These are phyloP conservation scores for Lachancea sp. DNA, from an alignment of 805 yeast species.

Conservation along the genomic window DNA sequence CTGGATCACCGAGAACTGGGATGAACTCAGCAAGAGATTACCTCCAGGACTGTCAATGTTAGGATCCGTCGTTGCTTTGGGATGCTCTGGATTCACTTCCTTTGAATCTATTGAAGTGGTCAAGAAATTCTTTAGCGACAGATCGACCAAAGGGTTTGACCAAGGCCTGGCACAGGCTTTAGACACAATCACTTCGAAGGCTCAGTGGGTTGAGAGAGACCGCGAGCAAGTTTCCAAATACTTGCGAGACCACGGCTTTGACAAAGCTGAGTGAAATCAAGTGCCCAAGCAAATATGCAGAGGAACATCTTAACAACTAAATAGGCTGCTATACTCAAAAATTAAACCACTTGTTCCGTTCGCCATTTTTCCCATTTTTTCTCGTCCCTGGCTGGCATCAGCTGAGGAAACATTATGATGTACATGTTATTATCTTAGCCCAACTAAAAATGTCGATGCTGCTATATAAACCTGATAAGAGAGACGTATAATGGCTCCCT, in stretches of 20 bases:
- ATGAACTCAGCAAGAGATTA: constrained; percentile 51
- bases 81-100: constrained; percentile 57
- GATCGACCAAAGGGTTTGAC: constrained; percentile 57
- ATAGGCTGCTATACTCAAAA: too few species aligned
- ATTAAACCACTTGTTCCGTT: too few species aligned
- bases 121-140: constrained; percentile 44
- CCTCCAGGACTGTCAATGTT: constrained; percentile 82
- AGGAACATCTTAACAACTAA: too few species aligned
- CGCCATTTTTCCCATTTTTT: too few species aligned
- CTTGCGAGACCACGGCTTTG: constrained; percentile 38
- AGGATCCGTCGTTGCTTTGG: constrained; percentile 60
- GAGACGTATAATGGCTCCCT: not conserved
- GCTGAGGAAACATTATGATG: too few species aligned
- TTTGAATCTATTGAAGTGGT: constrained; percentile 46
- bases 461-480: too few species aligned
- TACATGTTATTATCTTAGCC: too few species aligned
- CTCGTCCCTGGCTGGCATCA: too few species aligned
- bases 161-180: constrained; percentile 59
- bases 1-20: constrained; percentile 76
- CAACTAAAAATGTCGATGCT: too few species aligned
- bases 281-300: too few species aligned
- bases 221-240: constrained; percentile 41
- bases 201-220: constrained; percentile 55
- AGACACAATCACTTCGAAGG: constrained; percentile 52
- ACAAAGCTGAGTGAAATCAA: constrained; percentile 5